These are phyloP conservation scores for Chalciporus chontae DNA, from an alignment of 768 basidiomycete genomes.

Conservation along the genomic window DNA sequence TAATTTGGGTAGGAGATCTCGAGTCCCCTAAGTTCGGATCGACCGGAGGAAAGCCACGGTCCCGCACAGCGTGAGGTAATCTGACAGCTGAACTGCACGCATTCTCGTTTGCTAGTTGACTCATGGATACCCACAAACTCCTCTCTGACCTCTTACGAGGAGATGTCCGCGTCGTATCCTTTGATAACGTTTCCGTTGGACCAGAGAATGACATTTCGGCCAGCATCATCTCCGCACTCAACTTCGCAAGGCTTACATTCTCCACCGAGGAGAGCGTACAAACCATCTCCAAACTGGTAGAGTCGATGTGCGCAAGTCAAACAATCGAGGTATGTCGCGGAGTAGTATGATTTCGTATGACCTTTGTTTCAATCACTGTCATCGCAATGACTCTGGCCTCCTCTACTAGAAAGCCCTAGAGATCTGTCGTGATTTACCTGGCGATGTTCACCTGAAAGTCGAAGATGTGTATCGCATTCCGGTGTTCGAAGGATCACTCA, in stretches of 20 bases:
- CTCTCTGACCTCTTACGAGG: constrained; percentile 21
- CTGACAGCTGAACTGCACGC: background rate
- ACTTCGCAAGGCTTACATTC: constrained; percentile 52
- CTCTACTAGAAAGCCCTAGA: constrained; percentile 48
- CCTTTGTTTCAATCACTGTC: background rate
- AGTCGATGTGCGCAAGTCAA: constrained; percentile 9
- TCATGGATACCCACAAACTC: constrained; percentile 13
- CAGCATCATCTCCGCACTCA: constrained; percentile 56
- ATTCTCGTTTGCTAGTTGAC: background rate
- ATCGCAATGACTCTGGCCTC: background rate
- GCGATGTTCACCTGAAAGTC: constrained; percentile 43
- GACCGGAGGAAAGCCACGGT: too few species aligned
- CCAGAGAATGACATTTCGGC: constrained; percentile 31
- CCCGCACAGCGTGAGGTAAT: too few species aligned
- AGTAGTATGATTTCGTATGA: background rate
- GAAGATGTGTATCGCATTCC: constrained; percentile 47
- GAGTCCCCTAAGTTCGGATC: too few species aligned
- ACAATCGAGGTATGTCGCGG: constrained; percentile 15
- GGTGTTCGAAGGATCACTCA: constrained; percentile 42
- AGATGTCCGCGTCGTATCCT: constrained; percentile 38
- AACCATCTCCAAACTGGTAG: constrained; percentile 11
- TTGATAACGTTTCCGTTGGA: constrained; percentile 41
- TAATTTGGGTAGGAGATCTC: too few species aligned
- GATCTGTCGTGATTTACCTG: constrained; percentile 49
- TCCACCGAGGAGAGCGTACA: constrained; percentile 1